Percentiles rank a stretch among this genome's conserved stretches.
Conservation (phyloP, 1,284 basidiomycete species). For the Exobasidium cylindrosporum region DNA sequence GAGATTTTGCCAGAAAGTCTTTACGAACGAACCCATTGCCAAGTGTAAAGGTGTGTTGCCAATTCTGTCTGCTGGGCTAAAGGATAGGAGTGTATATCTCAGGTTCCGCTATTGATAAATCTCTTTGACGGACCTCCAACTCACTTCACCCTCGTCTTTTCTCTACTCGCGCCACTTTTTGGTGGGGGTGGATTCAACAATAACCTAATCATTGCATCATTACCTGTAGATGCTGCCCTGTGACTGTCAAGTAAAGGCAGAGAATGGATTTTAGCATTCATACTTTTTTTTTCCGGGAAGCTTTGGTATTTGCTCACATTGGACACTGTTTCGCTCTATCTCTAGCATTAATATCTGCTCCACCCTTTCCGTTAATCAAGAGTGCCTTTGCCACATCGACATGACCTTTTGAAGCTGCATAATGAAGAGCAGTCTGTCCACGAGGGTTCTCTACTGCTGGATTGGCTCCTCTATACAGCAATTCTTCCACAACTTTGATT, state of each 20-base stretch:
- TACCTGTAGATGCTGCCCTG: slow-evolving; percentile 27
- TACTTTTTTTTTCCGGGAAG: slow-evolving; percentile 6
- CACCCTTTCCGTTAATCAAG: slow-evolving; percentile 21
- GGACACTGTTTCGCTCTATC: slow-evolving; percentile 34
- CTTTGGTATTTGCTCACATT: slow-evolving; percentile 17
- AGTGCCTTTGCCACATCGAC: slow-evolving; percentile 27
- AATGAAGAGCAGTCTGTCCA: slow-evolving; percentile 30
- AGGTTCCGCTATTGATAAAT: background rate
- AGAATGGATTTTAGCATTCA: background rate
- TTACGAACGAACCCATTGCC: too few species aligned
- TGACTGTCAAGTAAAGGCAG: slow-evolving; percentile 25
- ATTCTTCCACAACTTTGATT: slow-evolving; percentile 13
- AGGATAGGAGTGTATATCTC: background rate
- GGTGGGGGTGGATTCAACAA: slow-evolving; percentile 27
- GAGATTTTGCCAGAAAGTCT: too few species aligned
- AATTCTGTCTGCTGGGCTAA: slow-evolving; percentile 31
- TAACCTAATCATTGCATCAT: slow-evolving; percentile 28
- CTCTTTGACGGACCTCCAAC: slow-evolving; percentile 12
- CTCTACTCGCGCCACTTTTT: slow-evolving; percentile 19
- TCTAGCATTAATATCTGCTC: slow-evolving; percentile 29
- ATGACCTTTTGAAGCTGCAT: slow-evolving; percentile 36
- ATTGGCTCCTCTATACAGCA: slow-evolving; percentile 25
- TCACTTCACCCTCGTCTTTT: slow-evolving; percentile 40
- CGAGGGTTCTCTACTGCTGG: slow-evolving; percentile 19
- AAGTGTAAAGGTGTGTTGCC: slow-evolving; percentile 40